Conservation (phyloP, 192 early-diverging fungal genomes). For the Obelidium mucronatum region DNA sequence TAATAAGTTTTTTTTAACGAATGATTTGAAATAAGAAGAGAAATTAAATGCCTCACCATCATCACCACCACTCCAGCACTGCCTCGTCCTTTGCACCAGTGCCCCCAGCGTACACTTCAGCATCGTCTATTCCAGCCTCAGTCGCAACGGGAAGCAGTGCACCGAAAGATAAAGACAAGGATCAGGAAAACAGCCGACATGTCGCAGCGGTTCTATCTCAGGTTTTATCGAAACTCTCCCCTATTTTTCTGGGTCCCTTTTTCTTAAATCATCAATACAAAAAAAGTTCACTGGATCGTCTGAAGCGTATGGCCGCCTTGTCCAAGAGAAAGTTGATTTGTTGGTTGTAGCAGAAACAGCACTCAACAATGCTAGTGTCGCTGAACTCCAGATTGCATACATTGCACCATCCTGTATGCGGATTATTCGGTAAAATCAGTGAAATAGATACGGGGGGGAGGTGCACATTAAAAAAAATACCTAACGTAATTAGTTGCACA, state of each 20-base stretch:
- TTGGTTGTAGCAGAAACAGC: neutral
- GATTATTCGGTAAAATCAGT: neutral
- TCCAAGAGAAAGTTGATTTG: constrained; percentile 17
- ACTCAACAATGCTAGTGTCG: neutral
- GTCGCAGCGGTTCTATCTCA: constrained; percentile 24
- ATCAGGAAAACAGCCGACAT: constrained; percentile 14
- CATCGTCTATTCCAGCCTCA: neutral
- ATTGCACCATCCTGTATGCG: constrained; percentile 17
- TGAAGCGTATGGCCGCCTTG: constrained; percentile 22
- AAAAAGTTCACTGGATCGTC: neutral
- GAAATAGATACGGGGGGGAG: neutral
- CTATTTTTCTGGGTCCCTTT: neutral
- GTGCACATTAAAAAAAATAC: neutral
- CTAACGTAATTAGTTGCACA: constrained; percentile 1
- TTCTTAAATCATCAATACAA: neutral
- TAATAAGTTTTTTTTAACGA: no score
- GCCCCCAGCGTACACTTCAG: neutral
- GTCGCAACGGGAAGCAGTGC: no score
- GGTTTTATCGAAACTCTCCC: neutral
- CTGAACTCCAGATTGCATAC: constrained; percentile 12
- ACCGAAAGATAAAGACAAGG: neutral
- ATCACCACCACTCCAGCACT: no score
- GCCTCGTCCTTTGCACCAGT: neutral
- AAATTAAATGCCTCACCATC: no score
- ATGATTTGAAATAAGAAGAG: no score